These are phyloP conservation scores for Solanum chmielewskii DNA, from an alignment of 257 asterid species.

Conservation along the genomic window DNA sequence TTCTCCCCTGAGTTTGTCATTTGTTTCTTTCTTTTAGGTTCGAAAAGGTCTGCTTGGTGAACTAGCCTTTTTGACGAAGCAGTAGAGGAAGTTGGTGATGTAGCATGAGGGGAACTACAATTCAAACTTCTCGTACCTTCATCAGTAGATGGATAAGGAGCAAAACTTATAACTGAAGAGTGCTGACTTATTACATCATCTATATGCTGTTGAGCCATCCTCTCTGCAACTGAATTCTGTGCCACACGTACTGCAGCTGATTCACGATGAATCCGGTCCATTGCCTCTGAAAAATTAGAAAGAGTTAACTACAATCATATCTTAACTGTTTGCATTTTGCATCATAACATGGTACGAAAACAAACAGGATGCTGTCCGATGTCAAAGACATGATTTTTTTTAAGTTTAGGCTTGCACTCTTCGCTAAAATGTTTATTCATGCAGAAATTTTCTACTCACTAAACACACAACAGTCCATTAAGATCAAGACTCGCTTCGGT, in stretches of 20 bases:
- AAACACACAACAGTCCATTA: neutral
- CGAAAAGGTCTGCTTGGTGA: neutral
- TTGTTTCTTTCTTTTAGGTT: neutral
- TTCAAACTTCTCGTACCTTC: neutral
- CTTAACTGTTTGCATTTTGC: neutral
- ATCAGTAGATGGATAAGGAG: neutral
- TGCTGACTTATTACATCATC: neutral
- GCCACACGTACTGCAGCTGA: neutral
- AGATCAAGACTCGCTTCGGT: neutral
- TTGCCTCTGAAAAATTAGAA: neutral
- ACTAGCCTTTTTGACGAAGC: neutral
- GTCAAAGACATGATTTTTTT: neutral
- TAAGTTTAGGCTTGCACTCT: neutral
- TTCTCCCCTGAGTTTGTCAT: neutral
- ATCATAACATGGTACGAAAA: neutral
- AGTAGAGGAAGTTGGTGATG: neutral
- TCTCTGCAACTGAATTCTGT: neutral
- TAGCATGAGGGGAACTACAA: neutral
- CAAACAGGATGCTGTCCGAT: neutral
- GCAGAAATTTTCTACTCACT: neutral
- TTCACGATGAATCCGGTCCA: neutral
- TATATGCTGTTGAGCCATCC: neutral
- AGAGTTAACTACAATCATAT: neutral
- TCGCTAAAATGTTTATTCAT: neutral
- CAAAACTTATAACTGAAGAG: neutral